Percentiles rank a stretch among this genome's conserved stretches.
phyloP scores from a whole-genome alignment of 768 basidiomycete species.

The Suillus subluteus region DNA sequence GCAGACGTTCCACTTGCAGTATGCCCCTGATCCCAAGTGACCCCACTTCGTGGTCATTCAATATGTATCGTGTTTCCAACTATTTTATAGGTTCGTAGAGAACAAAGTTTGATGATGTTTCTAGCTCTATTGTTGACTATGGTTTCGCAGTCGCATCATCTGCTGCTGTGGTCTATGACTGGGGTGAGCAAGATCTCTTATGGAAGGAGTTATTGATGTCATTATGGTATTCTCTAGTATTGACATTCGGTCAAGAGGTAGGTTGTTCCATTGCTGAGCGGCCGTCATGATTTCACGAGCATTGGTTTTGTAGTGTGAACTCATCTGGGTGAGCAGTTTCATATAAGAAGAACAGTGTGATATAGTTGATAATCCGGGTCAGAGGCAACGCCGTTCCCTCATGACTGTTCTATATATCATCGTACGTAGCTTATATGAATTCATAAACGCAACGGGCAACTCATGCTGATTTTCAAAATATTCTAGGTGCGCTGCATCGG shows the following conservation, averaged over 20 bases:
- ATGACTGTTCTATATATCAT: conserved; percentile 1
- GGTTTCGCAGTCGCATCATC: not conserved
- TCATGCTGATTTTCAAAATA: not conserved
- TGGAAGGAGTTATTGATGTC: not conserved
- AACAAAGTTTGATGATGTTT: not conserved
- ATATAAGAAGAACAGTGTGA: not conserved
- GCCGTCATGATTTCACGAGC: not conserved
- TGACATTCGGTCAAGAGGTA: conserved; percentile 5
- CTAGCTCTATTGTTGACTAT: not conserved
- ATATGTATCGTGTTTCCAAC: not conserved
- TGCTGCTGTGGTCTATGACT: not conserved
- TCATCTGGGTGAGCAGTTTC: not conserved
- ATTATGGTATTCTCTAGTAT: not conserved
- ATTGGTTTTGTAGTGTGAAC: not conserved
- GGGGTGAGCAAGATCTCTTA: not conserved
- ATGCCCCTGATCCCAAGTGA: conserved; percentile 1
- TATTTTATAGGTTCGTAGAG: not conserved
- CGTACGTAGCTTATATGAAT: not conserved
- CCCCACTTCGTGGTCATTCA: not conserved
- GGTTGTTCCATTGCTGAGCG: not conserved
- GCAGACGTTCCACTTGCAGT: not conserved
- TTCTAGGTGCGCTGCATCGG: not conserved
- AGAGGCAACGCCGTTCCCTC: not conserved
- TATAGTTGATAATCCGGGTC: not conserved
- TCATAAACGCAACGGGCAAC: not conserved